These are phyloP conservation scores for Friedmanniomyces endolithicus DNA, from an alignment of 495 filamentous ascomycete genomes.

Conservation along the genomic window DNA sequence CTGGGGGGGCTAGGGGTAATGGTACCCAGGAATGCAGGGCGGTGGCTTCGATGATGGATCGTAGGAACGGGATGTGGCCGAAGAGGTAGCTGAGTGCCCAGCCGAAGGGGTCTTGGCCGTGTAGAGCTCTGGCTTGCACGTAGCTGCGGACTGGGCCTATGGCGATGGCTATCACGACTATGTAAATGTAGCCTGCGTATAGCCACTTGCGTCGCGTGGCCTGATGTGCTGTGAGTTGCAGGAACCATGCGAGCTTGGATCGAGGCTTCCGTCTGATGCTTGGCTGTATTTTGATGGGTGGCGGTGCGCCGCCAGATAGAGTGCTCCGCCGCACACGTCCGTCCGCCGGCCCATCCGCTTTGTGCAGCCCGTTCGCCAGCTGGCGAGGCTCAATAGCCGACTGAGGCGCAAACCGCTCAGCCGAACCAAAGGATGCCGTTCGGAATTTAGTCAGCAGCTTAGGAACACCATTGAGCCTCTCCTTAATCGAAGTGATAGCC, in stretches of 20 bases:
- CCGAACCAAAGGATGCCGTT: background rate
- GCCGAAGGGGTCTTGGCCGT: conserved; percentile 67
- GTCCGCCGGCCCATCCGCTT: background rate
- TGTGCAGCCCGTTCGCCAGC: background rate
- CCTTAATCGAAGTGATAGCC: conserved; percentile 7
- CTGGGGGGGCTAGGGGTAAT: conserved; percentile 40
- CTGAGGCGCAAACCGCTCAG: background rate
- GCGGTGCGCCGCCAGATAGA: conserved; percentile 36
- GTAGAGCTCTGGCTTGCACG: conserved; percentile 51
- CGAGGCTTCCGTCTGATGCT: conserved; percentile 45
- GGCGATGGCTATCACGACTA: conserved; percentile 48
- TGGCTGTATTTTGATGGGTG: conserved; percentile 31
- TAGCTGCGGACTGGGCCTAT: conserved; percentile 60
- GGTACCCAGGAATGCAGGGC: conserved; percentile 64
- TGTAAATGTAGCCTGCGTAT: conserved; percentile 70
- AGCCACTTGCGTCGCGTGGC: conserved; percentile 65
- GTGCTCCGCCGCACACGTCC: conserved; percentile 40
- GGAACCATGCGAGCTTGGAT: conserved; percentile 57
- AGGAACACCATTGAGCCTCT: conserved; percentile 4
- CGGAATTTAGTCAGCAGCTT: conserved; percentile 1
- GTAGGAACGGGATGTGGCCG: conserved; percentile 49
- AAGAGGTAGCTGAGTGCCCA: conserved; percentile 88
- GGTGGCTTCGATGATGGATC: conserved; percentile 38
- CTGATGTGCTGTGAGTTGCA: conserved; percentile 67
- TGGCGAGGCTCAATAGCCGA: conserved; percentile 16